Conservation (phyloP, 2,329 filamentous ascomycete genomes). For the Cadophora sp. region DNA sequence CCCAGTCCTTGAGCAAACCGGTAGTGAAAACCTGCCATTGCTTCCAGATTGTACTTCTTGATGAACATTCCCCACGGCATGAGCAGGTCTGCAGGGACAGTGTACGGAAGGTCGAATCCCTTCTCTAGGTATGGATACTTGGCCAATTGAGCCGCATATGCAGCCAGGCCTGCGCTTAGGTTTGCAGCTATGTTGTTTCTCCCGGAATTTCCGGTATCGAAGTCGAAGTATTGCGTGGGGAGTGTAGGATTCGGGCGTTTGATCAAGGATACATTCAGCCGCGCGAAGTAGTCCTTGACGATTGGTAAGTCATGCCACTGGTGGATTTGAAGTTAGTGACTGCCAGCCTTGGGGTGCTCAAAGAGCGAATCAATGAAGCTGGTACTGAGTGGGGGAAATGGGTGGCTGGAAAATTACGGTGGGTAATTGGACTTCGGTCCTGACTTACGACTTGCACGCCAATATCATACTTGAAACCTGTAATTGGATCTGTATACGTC, state of each 20-base stretch:
- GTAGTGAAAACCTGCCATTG: constrained; percentile 51
- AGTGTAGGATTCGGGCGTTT: background rate
- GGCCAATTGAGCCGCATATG: constrained; percentile 37
- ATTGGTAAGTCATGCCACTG: constrained; percentile 40
- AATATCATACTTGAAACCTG: constrained; percentile 46
- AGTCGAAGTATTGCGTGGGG: constrained; percentile 46
- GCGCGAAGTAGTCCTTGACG: constrained; percentile 52
- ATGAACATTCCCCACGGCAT: constrained; percentile 37
- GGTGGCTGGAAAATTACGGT: background rate
- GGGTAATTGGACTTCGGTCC: constrained; percentile 42
- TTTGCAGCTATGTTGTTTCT: constrained; percentile 1
- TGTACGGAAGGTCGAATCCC: constrained; percentile 51
- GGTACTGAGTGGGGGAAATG: background rate
- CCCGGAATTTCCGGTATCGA: constrained; percentile 31
- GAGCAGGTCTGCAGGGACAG: constrained; percentile 35
- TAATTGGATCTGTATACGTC: constrained; percentile 50
- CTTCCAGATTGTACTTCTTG: constrained; percentile 47
- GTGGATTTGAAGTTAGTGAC: background rate
- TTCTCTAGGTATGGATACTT: constrained; percentile 45
- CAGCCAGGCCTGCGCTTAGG: background rate
- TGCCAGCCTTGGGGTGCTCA: background rate
- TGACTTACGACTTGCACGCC: constrained; percentile 46
- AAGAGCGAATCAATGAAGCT: background rate
- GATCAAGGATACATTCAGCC: constrained; percentile 18
- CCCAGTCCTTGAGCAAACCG: constrained; percentile 52